phyloP scores from a whole-genome alignment of 768 basidiomycete genomes.

The Tulasnella sp. region DNA sequence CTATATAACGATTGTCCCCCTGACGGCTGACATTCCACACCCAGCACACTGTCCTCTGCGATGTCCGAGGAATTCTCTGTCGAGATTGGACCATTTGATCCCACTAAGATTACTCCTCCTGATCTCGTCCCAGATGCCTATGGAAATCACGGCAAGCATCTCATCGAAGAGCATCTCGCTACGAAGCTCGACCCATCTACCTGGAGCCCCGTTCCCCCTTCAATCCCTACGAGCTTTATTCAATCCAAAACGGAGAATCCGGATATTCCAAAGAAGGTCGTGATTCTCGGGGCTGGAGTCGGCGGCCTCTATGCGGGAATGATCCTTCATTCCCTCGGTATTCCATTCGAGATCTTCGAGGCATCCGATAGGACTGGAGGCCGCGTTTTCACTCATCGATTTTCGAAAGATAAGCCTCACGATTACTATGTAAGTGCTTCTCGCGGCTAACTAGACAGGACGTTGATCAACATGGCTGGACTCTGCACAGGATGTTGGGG shows the following conservation, averaged over 20 bases:
- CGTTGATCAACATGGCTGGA: neutral
- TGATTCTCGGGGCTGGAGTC: slow-evolving; percentile 40
- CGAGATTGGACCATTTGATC: neutral
- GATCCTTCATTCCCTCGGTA: slow-evolving; percentile 43
- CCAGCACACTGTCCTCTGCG: neutral
- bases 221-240: neutral
- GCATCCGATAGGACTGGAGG: slow-evolving; percentile 43
- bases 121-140: neutral
- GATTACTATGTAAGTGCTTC: slow-evolving; percentile 38
- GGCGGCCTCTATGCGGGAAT: slow-evolving; percentile 44
- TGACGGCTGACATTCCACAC: neutral
- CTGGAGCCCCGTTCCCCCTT: neutral
- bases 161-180: neutral
- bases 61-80: neutral
- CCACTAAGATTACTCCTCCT: neutral
- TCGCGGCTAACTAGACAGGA: neutral
- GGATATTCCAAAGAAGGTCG: slow-evolving; percentile 28
- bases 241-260: neutral
- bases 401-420: slow-evolving; percentile 34
- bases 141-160: neutral
- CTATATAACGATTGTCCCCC: neutral
- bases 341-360: slow-evolving; percentile 49
- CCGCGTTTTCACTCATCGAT: slow-evolving; percentile 44
- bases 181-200: neutral
- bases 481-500: slow-evolving; percentile 30